Conservation (phyloP, 1,139 yeast species). For the Chernovozyma aurita region DNA sequence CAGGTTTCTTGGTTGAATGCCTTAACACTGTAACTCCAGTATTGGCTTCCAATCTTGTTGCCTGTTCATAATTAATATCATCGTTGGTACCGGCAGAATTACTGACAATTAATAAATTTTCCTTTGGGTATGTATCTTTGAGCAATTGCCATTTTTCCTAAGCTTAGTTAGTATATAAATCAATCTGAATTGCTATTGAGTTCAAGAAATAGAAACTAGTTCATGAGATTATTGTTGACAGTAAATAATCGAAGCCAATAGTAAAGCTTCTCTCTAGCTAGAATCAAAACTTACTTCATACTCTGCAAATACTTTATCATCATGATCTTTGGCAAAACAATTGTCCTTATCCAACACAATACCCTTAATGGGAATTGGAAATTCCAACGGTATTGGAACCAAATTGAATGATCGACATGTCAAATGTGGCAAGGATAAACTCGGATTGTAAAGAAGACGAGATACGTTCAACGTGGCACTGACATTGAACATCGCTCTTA, state of each 20-base stretch:
- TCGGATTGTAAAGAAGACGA: slow-evolving; percentile 58
- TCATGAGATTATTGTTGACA: too few species aligned
- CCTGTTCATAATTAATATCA: slow-evolving; percentile 60
- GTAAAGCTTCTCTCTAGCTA: too few species aligned
- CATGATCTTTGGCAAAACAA: slow-evolving; percentile 85
- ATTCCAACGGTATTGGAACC: slow-evolving; percentile 39
- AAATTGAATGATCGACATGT: slow-evolving; percentile 64
- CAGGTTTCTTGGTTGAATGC: slow-evolving; percentile 85
- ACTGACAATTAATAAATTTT: slow-evolving; percentile 73
- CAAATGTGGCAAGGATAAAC: slow-evolving; percentile 65
- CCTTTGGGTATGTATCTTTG: slow-evolving; percentile 54
- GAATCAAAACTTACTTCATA: slow-evolving; percentile 46
- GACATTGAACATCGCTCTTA: slow-evolving; percentile 46
- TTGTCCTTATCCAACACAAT: slow-evolving; percentile 92
- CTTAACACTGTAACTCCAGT: slow-evolving; percentile 77
- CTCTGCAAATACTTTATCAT: slow-evolving; percentile 74
- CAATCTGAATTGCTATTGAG: too few species aligned
- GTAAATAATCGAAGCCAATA: too few species aligned
- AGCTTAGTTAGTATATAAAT: slow-evolving; percentile 7
- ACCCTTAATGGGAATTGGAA: slow-evolving; percentile 55
- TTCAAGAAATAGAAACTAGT: too few species aligned
- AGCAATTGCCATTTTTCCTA: slow-evolving; percentile 55
- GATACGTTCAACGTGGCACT: slow-evolving; percentile 73
- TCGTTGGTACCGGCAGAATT: slow-evolving; percentile 91
- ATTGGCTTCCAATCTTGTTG: slow-evolving; percentile 53